Base-by-base conservation (phyloP, 352 stramenopile species). In the Globisporangium irregulare region DNA sequence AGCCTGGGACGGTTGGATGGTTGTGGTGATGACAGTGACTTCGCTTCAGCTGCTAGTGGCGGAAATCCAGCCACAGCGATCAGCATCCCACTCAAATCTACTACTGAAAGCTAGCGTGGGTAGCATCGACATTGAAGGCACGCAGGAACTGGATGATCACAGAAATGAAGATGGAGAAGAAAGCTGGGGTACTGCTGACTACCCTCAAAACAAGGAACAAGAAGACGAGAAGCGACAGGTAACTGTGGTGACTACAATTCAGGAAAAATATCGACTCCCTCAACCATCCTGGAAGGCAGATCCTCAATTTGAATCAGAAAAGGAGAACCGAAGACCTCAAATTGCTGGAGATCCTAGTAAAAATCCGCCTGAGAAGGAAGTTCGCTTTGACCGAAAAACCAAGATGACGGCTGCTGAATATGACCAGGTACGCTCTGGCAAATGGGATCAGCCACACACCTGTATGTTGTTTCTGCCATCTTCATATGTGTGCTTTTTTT, bases 231-330 rank as follows among this genome's bases (percentile, higher is more conserved):
- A 61, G 6, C 15, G 66, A n/a, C n/a, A 48, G 0, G 8, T 6
- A 7, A 48, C 68, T 8, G 62, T 22, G 5, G 69, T 66, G 32
- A 73, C 62, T 6, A 82, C 79, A 34, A 81, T 87, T 62, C 77
- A 87, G 53, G 77, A 78, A 25, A 75, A 68, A 46, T 85, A 87
- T 29, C 71, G 73, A 14, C 77, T 86, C 29, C 79, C 79, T 32
- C 51, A 74, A 0, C 78, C 79, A 65, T 55, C 73, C 6, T 78
- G 71, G 75, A 70, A 71, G 10, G 20, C 6, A 14, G 24, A 50
- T 34, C 24, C 25, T 50, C 25, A 7, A 8, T n/a, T 20, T 22
- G 20, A 18, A 10, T 61, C 32, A 8, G 8, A 32, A 20, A 48
- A 48, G n/a, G 56, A 61, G 32, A 48, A 22, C 20, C 36, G 5